Base-by-base conservation (phyloP, 306 rosid genomes). In the Hippophae gyantsensis region DNA sequence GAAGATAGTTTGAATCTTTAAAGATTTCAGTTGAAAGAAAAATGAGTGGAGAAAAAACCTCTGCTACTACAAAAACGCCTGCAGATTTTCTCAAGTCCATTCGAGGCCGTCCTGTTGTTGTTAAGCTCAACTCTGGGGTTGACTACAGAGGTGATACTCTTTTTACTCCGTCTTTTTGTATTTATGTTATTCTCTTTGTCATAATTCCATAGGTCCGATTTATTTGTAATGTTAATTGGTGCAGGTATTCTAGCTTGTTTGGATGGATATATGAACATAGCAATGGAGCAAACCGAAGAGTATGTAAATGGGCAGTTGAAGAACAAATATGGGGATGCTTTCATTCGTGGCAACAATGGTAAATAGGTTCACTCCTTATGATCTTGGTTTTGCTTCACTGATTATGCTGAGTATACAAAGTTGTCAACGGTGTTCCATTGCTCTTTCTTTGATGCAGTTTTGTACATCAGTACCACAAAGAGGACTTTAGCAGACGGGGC, bases 211-310 rank as follows among this genome's bases (percentile, higher is more conserved):
- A 32, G 38, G 38, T 32, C 48, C 71, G 62, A 71, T 41, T 7
- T 38, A 6, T 66, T 52, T 50, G 6, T 48, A 67, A 62, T 66
- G 65, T 51, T 58, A 32, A 32, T 65, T 13, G 64, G 48, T 61
- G 73, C 82, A 88, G 95, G 99, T 73, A 92, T 92, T 63, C 82
- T 92, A 42, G 99, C 96, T 8, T 92, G 99, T 75, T 86, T 90
- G 27, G 95, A 92, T 78, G 99, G 99, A 58, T 92, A 92, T 75
- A 92, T 92, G 95, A 92, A 92, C 56, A 88, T 92, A 75, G 96
- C 99, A 55, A 92, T 92, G 96, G 99, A 92, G 75, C 99, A 92
- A 59, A 92, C 96, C 0, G 99, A 92, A 76, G 96, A 92, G 70
- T 92, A 92, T 14, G 96, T 85, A 13, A 92, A 88, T 13, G 99